Percentiles rank a stretch among this genome's conserved stretches.
Conservation (phyloP, 2,329 filamentous ascomycete genomes). For the Trichoderma hamatum region DNA sequence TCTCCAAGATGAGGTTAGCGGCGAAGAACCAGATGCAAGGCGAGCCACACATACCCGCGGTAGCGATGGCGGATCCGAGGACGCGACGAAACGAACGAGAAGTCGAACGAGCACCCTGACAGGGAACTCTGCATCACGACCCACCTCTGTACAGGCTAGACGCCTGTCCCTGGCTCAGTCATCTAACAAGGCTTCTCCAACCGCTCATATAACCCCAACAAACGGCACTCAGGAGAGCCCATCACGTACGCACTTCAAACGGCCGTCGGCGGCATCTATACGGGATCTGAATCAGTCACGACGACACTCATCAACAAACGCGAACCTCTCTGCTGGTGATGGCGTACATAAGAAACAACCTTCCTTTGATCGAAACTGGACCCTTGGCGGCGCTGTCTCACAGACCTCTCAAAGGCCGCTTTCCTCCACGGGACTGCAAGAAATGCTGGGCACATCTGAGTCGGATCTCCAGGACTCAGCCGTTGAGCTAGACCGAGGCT, state of each 20-base stretch:
- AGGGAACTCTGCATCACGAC: slow-evolving; percentile 46
- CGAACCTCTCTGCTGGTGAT: slow-evolving; percentile 47
- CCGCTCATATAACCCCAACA: slow-evolving; percentile 44
- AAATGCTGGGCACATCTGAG: slow-evolving; percentile 44
- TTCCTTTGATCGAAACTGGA: slow-evolving; percentile 73
- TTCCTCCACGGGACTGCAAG: slow-evolving; percentile 56
- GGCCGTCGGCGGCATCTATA: slow-evolving; percentile 79
- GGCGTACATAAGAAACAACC: slow-evolving; percentile 64
- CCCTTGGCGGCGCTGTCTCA: slow-evolving; percentile 57
- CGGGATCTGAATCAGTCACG: slow-evolving; percentile 81
- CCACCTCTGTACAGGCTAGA: slow-evolving; percentile 51
- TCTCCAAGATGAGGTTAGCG: slow-evolving; percentile 83
- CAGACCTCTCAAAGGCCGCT: slow-evolving; percentile 50
- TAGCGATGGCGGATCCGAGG: slow-evolving; percentile 62
- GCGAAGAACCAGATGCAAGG: slow-evolving; percentile 46
- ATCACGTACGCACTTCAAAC: slow-evolving; percentile 54
- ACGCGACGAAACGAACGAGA: slow-evolving; percentile 50
- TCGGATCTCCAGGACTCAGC: slow-evolving; percentile 51
- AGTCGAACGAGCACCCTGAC: slow-evolving; percentile 64
- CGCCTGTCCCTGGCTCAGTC: slow-evolving; percentile 55
- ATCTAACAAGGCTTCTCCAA: slow-evolving; percentile 51
- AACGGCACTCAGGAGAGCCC: slow-evolving; percentile 48
- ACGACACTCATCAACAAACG: slow-evolving; percentile 73
- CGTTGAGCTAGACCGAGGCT: slow-evolving; percentile 78
- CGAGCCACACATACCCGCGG: slow-evolving; percentile 60